Conservation (phyloP, 305 asterid species). For the Plantago lanceolata region DNA sequence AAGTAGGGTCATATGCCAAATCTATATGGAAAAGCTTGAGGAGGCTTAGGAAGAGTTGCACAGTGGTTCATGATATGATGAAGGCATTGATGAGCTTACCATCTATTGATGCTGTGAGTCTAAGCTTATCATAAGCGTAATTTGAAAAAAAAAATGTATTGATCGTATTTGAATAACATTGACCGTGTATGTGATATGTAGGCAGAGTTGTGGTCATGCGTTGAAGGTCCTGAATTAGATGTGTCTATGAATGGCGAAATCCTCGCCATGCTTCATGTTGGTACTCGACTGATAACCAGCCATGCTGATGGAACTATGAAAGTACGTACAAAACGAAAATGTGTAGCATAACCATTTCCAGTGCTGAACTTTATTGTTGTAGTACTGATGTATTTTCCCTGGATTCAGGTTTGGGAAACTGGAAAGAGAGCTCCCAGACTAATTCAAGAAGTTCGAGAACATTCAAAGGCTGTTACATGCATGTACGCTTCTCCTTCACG, state of each 20-base stretch:
- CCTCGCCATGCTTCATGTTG: slow-evolving; percentile 52
- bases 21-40: slow-evolving; percentile 55
- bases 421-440: slow-evolving; percentile 50
- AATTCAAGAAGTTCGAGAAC: slow-evolving; percentile 74
- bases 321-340: slow-evolving; percentile 27
- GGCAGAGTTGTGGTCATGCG: slow-evolving; percentile 74
- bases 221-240: slow-evolving; percentile 65
- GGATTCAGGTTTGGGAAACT: slow-evolving; percentile 67
- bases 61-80: slow-evolving; percentile 53
- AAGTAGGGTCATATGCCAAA: slow-evolving; percentile 50
- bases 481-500: slow-evolving; percentile 50
- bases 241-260: slow-evolving; percentile 66
- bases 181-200: slow-evolving; percentile 26
- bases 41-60: slow-evolving; percentile 58
- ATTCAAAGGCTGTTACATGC: slow-evolving; percentile 70
- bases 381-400: background rate
- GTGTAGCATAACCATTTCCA: background rate
- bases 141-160: background rate
- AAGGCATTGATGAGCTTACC: slow-evolving; percentile 69
- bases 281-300: slow-evolving; percentile 53
- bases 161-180: slow-evolving; percentile 10
- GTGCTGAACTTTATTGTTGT: background rate
- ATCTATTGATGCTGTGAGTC: slow-evolving; percentile 63
- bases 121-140: background rate
- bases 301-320: slow-evolving; percentile 86